Base-by-base conservation (phyloP, 2,329 filamentous ascomycete genomes). In the Ophidiomyces ophidiicola region DNA sequence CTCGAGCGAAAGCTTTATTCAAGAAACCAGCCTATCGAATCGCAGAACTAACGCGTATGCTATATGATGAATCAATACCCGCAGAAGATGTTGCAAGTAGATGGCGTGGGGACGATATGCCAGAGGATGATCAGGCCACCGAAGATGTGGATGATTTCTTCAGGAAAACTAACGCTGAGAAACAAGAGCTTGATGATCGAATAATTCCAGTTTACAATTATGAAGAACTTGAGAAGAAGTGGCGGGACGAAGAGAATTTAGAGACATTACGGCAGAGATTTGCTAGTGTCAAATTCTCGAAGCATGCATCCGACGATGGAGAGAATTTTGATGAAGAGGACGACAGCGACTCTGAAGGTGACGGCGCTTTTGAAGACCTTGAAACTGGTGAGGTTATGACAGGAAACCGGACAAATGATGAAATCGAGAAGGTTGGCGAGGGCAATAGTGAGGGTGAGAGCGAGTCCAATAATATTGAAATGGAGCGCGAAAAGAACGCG, bases 401-500 rank as follows among this genome's bases (percentile, higher is more conserved):
- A 24, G 59, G 55, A 2, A 57, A 61, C 20, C 52, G 59, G 11
- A 49, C 50, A 6, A 54, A 50, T 18, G 36, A 19, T 23, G 45
- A 53, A 18, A 54, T 57, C 29, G 53, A 54, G 78, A 76, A 81
- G 49, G 57, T 60, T 15, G 58, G 55, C 6, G 50, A 48, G 3
- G 50, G 54, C n/a, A 53, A 56, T 17, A 45, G 44, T 4, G 46
- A 52, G 30, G 54, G 51, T 21, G 46, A 56, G 32, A 54, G 58
- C 28, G 51, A 45, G 1, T 48, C 56, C 8, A 52, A 58, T n/a
- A 66, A 70, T 33, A 69, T 96, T n/a, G 85, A 88, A 46, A 82
- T 78, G 3, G 90, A 98, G 63, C 81, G 90, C 49, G 84, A 85
- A 50, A 82, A 76, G 60, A 98, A 98, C 53, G 90, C 90, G 1